Base-by-base conservation (phyloP, 257 asterid genomes). In the Nicotiana undulata region DNA sequence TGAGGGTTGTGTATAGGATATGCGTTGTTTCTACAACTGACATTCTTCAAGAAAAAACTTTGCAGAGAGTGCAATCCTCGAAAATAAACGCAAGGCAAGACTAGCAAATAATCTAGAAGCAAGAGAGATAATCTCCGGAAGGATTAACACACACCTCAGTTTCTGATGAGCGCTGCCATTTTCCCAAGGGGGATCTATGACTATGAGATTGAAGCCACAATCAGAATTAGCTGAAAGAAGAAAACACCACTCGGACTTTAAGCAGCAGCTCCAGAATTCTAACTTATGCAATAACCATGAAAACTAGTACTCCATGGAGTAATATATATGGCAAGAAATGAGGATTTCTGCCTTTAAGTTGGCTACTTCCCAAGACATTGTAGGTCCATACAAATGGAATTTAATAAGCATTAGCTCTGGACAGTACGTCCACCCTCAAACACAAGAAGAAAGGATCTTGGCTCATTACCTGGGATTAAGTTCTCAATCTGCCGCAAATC, bases 171-270 rank as follows among this genome's bases (percentile, higher is more conserved):
- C 99, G 72, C 98, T 93, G 88, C 98, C 83, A 82, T 95, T 95
- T 85, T 95, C 99, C 99, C 99, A 95, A 32, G 99, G 99, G 68
- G 98, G 99, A 82, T 95, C 99, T 44, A 93, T 87, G 86, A 93
- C 86, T 82, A 95, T 91, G 70, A 93, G 91, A 86, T 92, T 95
- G 89, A 92, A 93, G 81, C 99, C 97, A 40, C 85, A 6, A 59
- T 89, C 93, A 63, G 97, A 83, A 68, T 90, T 89, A 85, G 90
- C 97, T 95, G 97, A 88, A 83, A 85, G 29, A 85, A 83, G 77
- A 46, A 46, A 72, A 63, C 80, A 86, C 75, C 24, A 63, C 32
- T 34, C 66, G 66, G 82, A 68, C 44, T 65, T 81, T 37, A 51
- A 74, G 29, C 56, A 77, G 17, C 79, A 58, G 82, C 37, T 22